Evolutionary conservation across 164 flowering plant genomes (phyloP).

Genomic region (Vitis labrusca): DNA sequence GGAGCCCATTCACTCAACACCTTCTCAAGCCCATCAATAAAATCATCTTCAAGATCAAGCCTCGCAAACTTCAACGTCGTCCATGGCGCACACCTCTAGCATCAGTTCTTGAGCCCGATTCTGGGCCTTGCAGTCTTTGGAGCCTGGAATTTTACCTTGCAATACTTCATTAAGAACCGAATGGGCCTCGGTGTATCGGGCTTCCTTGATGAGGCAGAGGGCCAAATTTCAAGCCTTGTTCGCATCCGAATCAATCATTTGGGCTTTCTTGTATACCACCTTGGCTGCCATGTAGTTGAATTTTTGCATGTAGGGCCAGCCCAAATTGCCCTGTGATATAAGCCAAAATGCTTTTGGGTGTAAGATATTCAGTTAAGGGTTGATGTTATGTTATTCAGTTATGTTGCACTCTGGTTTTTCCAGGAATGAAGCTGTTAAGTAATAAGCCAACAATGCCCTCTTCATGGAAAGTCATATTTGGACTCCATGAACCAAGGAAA

Average conservation of each 20-base stretch:
- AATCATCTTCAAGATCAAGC: slow-evolving; percentile 46
- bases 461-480: too few species aligned
- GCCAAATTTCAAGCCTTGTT: slow-evolving; percentile 66
- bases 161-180: slow-evolving; percentile 34
- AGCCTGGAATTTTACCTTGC: slow-evolving; percentile 30
- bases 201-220: slow-evolving; percentile 51
- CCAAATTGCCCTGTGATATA: slow-evolving; percentile 50
- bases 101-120: slow-evolving; percentile 39
- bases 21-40: slow-evolving; percentile 60
- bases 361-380: too few species aligned
- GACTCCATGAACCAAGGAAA: too few species aligned
- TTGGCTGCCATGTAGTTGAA: slow-evolving; percentile 43
- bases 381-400: too few species aligned
- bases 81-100: slow-evolving; percentile 26
- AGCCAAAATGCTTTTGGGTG: too few species aligned
- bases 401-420: too few species aligned
- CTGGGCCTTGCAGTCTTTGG: slow-evolving; percentile 35
- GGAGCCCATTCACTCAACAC: slow-evolving; percentile 48
- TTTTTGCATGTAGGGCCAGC: slow-evolving; percentile 63
- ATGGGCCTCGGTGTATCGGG: slow-evolving; percentile 37
- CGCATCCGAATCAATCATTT: slow-evolving; percentile 55
- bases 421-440: too few species aligned
- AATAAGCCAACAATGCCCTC: too few species aligned
- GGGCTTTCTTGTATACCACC: slow-evolving; percentile 53
- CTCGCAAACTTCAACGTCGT: neutral